Conservation (phyloP, 2,329 filamentous ascomycete species). For the Teratosphaeria gauchensis region DNA sequence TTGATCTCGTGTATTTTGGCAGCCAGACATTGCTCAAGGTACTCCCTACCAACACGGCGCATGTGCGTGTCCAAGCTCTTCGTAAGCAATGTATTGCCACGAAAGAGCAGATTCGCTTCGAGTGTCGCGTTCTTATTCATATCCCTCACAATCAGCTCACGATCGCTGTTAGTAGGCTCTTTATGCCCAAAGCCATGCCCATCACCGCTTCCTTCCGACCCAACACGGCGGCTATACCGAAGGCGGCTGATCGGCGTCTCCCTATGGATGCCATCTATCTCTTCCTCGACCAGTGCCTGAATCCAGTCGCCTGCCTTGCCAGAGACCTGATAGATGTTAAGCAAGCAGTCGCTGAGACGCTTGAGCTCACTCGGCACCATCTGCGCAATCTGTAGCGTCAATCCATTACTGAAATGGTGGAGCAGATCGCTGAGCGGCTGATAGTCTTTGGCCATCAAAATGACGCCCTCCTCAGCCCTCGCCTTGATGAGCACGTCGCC, state of each 20-base stretch:
- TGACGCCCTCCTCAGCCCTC: constrained; percentile 78
- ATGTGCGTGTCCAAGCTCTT: constrained; percentile 93
- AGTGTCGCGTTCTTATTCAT: constrained; percentile 69
- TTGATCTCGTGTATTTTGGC: constrained; percentile 84
- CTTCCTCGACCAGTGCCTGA: constrained; percentile 85
- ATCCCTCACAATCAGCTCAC: constrained; percentile 64
- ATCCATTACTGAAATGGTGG: constrained; percentile 70
- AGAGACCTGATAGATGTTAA: constrained; percentile 94
- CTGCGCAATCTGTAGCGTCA: constrained; percentile 77
- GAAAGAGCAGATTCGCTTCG: constrained; percentile 89
- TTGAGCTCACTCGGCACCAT: constrained; percentile 69
- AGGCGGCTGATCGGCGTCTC: constrained; percentile 60
- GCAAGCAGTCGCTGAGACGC: constrained; percentile 70
- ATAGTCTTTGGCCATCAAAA: constrained; percentile 80
- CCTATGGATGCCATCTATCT: constrained; percentile 86
- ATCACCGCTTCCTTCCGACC: constrained; percentile 59
- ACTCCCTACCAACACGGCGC: constrained; percentile 86
- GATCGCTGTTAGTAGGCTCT: constrained; percentile 40
- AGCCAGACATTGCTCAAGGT: constrained; percentile 76
- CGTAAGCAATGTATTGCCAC: constrained; percentile 87
- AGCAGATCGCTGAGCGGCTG: constrained; percentile 70
- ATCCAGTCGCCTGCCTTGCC: constrained; percentile 80
- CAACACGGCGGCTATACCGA: constrained; percentile 57
- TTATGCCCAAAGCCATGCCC: constrained; percentile 26
- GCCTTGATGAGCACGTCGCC: constrained; percentile 80